Percentiles rank a stretch among this genome's conserved stretches.
phyloP scores from a whole-genome alignment of 495 filamentous ascomycete genomes.

The Pyronema domesticum region DNA sequence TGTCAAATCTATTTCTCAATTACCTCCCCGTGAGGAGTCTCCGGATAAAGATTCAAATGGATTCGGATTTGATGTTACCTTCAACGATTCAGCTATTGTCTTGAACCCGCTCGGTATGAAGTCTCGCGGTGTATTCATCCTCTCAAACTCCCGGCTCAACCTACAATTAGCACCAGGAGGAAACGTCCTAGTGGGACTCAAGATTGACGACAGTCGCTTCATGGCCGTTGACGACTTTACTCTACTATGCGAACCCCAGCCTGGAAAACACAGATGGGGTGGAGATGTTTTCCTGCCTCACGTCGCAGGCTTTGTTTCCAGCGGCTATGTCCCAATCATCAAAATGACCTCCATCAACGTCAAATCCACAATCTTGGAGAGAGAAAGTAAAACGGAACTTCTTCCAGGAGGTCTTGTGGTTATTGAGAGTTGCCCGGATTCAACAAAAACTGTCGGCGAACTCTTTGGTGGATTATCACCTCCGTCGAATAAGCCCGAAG shows the following conservation, averaged over 20 bases:
- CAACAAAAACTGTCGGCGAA: constrained; percentile 76
- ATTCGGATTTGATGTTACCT: constrained; percentile 50
- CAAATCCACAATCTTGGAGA: constrained; percentile 56
- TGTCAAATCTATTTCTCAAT: constrained; percentile 58
- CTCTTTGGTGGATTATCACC: constrained; percentile 67
- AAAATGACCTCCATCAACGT: constrained; percentile 64
- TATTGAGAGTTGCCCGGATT: constrained; percentile 90
- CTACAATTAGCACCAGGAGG: constrained; percentile 43
- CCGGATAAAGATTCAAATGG: background rate
- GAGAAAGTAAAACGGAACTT: too few species aligned
- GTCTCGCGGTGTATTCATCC: constrained; percentile 56
- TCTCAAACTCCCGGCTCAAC: constrained; percentile 56
- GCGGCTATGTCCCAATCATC: constrained; percentile 69
- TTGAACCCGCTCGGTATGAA: constrained; percentile 63
- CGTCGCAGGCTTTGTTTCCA: constrained; percentile 42
- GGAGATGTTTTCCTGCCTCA: constrained; percentile 32
- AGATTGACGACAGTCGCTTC: constrained; percentile 60
- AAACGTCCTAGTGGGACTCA: constrained; percentile 40
- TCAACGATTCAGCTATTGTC: constrained; percentile 65
- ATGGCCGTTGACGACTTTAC: constrained; percentile 65
- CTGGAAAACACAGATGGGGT: constrained; percentile 20
- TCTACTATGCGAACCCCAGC: constrained; percentile 25
- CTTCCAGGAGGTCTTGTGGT: constrained; percentile 70
- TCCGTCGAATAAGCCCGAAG: constrained; percentile 60
- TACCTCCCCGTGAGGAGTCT: constrained; percentile 27